Evolutionary conservation across 768 basidiomycete species (phyloP).

Genomic region (Punctularia strigosozonata): DNA sequence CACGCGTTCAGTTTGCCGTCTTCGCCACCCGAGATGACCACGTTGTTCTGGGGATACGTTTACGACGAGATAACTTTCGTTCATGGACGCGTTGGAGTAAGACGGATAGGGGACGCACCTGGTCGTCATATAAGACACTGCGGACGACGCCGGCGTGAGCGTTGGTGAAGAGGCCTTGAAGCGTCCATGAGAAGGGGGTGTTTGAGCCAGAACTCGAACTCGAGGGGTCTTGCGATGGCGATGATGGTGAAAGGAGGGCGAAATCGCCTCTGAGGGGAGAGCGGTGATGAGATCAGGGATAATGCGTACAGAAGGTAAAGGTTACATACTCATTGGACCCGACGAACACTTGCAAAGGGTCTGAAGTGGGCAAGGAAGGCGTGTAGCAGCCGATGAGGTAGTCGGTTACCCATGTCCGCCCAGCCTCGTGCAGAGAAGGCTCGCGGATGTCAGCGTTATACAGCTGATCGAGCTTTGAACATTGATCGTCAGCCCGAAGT

Average conservation of each 20-base stretch:
- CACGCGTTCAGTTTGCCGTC: conserved; percentile 21
- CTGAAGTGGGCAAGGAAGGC: conserved; percentile 11
- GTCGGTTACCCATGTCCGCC: conserved; percentile 66
- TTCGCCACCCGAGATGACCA: conserved; percentile 24
- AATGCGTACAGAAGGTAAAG: background rate
- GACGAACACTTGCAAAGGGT: conserved; percentile 43
- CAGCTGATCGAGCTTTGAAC: conserved; percentile 45
- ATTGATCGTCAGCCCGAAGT: background rate
- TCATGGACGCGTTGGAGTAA: too few species aligned
- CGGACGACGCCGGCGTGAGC: conserved; percentile 21
- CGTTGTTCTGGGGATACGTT: too few species aligned
- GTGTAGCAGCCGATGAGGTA: conserved; percentile 55
- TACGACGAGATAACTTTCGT: too few species aligned
- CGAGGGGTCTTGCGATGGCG: too few species aligned
- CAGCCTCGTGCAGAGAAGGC: conserved; percentile 46
- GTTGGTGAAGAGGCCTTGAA: conserved; percentile 16
- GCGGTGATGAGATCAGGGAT: background rate
- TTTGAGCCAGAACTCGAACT: too few species aligned
- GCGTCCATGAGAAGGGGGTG: conserved; percentile 14
- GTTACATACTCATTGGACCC: conserved; percentile 62
- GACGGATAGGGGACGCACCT: too few species aligned
- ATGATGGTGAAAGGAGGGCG: conserved; percentile 16
- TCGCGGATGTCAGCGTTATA: conserved; percentile 50
- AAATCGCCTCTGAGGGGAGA: conserved; percentile 17
- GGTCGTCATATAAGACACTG: too few species aligned